These are phyloP conservation scores for Kingdonia uniflora DNA, from an alignment of 164 flowering plant genomes.

Conservation along the genomic window DNA sequence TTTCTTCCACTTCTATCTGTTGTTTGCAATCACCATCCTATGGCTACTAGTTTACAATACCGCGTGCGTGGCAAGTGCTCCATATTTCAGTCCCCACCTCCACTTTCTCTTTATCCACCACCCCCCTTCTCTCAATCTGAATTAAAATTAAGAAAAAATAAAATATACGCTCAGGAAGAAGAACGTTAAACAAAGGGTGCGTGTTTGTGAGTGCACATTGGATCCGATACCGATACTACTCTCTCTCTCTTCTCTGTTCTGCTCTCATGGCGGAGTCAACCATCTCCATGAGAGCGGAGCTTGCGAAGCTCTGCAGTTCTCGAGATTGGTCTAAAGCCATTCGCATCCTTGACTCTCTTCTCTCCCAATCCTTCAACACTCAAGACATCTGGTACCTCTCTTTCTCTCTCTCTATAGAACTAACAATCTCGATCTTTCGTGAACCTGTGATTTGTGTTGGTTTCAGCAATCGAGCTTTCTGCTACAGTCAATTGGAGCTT, in stretches of 20 bases:
- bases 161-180: too few species aligned
- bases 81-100: too few species aligned
- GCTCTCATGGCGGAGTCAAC: not conserved
- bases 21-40: too few species aligned
- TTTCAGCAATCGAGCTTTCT: conserved; percentile 90
- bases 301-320: conserved; percentile 61
- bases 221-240: too few species aligned
- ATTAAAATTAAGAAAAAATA: too few species aligned
- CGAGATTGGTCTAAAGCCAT: conserved; percentile 96
- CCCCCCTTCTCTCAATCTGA: too few species aligned
- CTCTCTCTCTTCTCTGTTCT: not conserved
- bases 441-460: not conserved
- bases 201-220: too few species aligned
- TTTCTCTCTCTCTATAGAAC: not conserved
- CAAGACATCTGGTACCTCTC: conserved; percentile 74
- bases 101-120: too few species aligned
- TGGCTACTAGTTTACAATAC: too few species aligned
- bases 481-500: conserved; percentile 91
- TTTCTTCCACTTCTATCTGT: too few species aligned
- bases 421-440: not conserved
- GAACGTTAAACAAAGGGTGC: too few species aligned
- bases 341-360: conserved; percentile 83
- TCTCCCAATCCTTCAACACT: conserved; percentile 49
- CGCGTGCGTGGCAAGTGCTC: too few species aligned
- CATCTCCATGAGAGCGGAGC: conserved; percentile 50